Percentiles rank a stretch among this genome's conserved stretches.
Conservation (phyloP, 2,329 filamentous ascomycete genomes). For the Xylariaceae sp. region DNA sequence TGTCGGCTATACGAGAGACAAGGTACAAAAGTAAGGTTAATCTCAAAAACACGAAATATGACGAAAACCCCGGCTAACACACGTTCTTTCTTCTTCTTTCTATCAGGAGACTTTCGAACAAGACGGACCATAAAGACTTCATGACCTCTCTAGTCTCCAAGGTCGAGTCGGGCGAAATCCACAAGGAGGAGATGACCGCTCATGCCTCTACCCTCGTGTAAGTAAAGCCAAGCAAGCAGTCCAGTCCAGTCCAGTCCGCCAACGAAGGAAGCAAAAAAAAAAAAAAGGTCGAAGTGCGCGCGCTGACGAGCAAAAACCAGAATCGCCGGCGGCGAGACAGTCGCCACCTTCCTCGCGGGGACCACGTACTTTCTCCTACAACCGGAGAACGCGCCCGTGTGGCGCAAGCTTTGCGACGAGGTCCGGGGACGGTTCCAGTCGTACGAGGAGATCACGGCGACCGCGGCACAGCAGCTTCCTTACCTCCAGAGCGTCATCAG, state of each 20-base stretch:
- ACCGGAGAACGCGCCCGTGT: not conserved
- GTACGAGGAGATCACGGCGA: conserved; percentile 7
- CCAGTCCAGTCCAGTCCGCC: too few relatives aligned
- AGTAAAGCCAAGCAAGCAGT: too few relatives aligned
- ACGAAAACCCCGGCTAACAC: not conserved
- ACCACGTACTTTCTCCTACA: too few relatives aligned
- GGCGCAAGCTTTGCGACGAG: not conserved
- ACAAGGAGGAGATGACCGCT: conserved; percentile 13
- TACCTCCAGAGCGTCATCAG: conserved; percentile 8
- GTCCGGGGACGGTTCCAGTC: not conserved
- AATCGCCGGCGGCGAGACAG: too few relatives aligned
- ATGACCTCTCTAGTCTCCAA: conserved; percentile 7
- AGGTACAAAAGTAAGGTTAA: conserved; percentile 13
- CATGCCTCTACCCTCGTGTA: conserved; percentile 14
- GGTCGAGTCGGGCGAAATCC: conserved; percentile 11
- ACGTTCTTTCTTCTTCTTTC: not conserved
- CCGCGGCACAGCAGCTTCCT: not conserved
- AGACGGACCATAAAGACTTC: conserved; percentile 11
- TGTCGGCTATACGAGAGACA: conserved; percentile 8
- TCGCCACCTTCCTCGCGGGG: too few relatives aligned
- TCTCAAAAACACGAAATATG: not conserved
- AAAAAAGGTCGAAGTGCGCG: too few relatives aligned
- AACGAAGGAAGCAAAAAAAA: too few relatives aligned
- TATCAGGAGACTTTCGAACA: not conserved
- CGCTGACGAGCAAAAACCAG: too few relatives aligned